These are phyloP conservation scores for Camellia granthamiana DNA, from an alignment of 148 eudicot genomes.

Conservation along the genomic window DNA sequence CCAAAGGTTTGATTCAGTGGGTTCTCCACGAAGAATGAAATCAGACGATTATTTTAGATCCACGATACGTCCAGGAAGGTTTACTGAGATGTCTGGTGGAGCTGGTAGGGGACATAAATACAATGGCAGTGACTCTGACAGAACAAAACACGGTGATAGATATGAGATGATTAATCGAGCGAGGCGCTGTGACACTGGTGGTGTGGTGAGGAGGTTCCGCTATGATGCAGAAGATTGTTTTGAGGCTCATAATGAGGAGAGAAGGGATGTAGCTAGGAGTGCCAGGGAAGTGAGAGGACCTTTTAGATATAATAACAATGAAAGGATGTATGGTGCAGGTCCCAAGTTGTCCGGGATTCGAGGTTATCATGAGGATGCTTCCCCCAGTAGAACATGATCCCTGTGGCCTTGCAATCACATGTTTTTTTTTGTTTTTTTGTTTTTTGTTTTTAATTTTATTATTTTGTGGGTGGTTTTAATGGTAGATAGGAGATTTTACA, in stretches of 20 bases:
- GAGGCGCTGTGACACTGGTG: constrained; percentile 37
- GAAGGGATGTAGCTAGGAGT: constrained; percentile 33
- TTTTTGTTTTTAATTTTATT: too few species aligned
- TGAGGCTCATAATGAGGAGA: constrained; percentile 21
- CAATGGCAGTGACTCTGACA: constrained; percentile 28
- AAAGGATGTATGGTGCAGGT: constrained; percentile 27
- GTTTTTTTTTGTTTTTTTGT: not conserved
- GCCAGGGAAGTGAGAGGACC: constrained; percentile 35
- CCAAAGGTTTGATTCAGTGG: constrained; percentile 41
- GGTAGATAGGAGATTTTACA: constrained; percentile 15
- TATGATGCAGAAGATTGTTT: constrained; percentile 33
- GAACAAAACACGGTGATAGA: constrained; percentile 39
- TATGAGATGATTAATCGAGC: constrained; percentile 39
- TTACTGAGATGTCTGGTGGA: constrained; percentile 18
- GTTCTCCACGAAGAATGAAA: constrained; percentile 30
- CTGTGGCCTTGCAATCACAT: not conserved
- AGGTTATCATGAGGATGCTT: constrained; percentile 28
- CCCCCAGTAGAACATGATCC: constrained; percentile 23
- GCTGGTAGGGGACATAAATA: constrained; percentile 35
- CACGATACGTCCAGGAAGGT: constrained; percentile 6
- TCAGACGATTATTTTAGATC: constrained; percentile 17
- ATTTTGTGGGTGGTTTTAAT: constrained; percentile 2
- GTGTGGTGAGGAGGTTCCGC: constrained; percentile 36
- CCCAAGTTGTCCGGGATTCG: constrained; percentile 25
- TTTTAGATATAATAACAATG: constrained; percentile 26